Evolutionary conservation across 2,329 filamentous ascomycete species (phyloP).

Genomic region (Zopfia rhizophila): DNA sequence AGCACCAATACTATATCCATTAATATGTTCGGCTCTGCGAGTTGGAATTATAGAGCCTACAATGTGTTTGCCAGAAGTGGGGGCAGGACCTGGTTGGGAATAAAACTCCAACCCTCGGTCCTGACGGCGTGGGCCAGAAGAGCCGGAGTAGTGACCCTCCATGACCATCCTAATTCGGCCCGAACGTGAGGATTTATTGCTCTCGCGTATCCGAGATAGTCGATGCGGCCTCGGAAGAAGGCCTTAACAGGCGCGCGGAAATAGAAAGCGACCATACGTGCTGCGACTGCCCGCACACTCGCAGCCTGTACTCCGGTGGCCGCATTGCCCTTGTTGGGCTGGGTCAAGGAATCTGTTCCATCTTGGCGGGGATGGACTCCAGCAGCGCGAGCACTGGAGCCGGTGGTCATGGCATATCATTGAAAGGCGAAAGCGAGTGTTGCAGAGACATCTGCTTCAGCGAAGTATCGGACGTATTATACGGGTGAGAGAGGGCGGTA

Average conservation of each 20-base stretch:
- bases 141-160: constrained; percentile 74
- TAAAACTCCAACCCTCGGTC: constrained; percentile 77
- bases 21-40: too few species aligned
- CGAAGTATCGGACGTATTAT: background rate
- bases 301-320: constrained; percentile 84
- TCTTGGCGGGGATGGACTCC: constrained; percentile 39
- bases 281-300: constrained; percentile 82
- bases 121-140: constrained; percentile 74
- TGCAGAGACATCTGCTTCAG: constrained; percentile 30
- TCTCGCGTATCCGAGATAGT: constrained; percentile 76
- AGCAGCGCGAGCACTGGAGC: constrained; percentile 44
- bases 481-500: constrained; percentile 5
- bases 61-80: constrained; percentile 78
- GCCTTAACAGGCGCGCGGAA: constrained; percentile 91
- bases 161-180: constrained; percentile 64
- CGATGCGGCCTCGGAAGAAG: constrained; percentile 89
- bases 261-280: constrained; percentile 87
- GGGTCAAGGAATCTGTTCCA: constrained; percentile 32
- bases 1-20: constrained; percentile 74
- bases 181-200: constrained; percentile 69
- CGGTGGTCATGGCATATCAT: constrained; percentile 50
- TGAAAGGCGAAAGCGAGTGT: constrained; percentile 21
- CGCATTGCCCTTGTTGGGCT: constrained; percentile 67
- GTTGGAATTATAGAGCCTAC: constrained; percentile 53
- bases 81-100: constrained; percentile 80